Conservation (phyloP, 257 asterid genomes). For the Plantago elongata region DNA sequence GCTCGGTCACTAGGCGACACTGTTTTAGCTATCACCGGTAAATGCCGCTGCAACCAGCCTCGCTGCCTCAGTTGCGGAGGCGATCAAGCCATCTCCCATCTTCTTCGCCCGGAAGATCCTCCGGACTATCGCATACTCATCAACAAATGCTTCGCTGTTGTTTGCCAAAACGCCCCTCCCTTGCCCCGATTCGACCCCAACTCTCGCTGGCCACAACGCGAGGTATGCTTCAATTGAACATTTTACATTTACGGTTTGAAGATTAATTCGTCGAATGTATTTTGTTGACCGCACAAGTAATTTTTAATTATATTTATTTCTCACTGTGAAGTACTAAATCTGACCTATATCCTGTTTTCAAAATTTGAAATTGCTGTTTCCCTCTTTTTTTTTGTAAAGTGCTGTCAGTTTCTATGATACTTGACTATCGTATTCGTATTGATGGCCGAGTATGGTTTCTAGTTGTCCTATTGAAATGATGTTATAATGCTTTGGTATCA, state of each 20-base stretch:
- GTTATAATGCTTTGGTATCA: neutral
- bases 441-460: too few species aligned
- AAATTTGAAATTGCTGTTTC: too few species aligned
- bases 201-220: slow-evolving; percentile 51
- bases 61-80: slow-evolving; percentile 66
- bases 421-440: too few species aligned
- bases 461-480: too few species aligned
- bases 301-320: too few species aligned
- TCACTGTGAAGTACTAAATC: too few species aligned
- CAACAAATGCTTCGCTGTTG: slow-evolving; percentile 46
- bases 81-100: slow-evolving; percentile 40
- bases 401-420: too few species aligned
- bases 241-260: too few species aligned
- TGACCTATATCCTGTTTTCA: too few species aligned
- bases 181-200: slow-evolving; percentile 39
- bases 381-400: too few species aligned
- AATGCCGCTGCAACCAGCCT: slow-evolving; percentile 47
- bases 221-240: slow-evolving; percentile 41
- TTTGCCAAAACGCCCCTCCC: slow-evolving; percentile 53
- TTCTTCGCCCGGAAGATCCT: slow-evolving; percentile 46
- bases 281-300: too few species aligned
- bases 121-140: slow-evolving; percentile 64
- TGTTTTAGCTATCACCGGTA: slow-evolving; percentile 27
- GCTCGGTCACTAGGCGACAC: slow-evolving; percentile 72
- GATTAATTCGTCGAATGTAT: too few species aligned